These are phyloP conservation scores for Pythium pyrilobum DNA, from an alignment of 352 stramenopile species.

Conservation along the genomic window DNA sequence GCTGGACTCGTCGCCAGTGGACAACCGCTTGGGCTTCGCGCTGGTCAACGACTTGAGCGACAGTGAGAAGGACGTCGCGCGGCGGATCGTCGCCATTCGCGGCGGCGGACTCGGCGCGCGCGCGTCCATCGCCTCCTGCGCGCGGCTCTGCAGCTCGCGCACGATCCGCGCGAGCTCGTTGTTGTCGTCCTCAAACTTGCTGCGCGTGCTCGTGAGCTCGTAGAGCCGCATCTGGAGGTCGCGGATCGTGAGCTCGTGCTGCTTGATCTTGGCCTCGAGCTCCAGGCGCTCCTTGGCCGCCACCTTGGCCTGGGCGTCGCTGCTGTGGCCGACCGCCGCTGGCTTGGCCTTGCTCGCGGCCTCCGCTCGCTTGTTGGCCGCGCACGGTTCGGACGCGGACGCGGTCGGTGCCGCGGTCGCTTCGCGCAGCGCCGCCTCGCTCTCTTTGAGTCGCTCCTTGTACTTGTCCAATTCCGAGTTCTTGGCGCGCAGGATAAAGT, in stretches of 20 bases:
- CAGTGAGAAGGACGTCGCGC: conserved; percentile 34
- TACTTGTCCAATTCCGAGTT: conserved; percentile 41
- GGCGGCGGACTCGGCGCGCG: neutral
- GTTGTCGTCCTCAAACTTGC: conserved; percentile 53
- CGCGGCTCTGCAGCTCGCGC: conserved; percentile 40
- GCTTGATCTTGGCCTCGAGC: conserved; percentile 32
- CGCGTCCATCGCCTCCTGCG: conserved; percentile 19
- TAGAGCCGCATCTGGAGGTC: conserved; percentile 22
- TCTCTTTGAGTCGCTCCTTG: conserved; percentile 46
- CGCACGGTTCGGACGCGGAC: conserved; percentile 19
- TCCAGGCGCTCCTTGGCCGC: conserved; percentile 30
- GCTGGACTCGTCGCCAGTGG: neutral
- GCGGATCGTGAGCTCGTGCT: conserved; percentile 28
- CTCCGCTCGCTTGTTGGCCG: conserved; percentile 17
- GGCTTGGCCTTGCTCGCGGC: conserved; percentile 7
- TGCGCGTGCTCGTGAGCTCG: conserved; percentile 18
- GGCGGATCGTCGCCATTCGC: conserved; percentile 10
- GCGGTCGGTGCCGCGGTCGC: conserved; percentile 23
- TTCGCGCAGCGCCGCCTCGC: conserved; percentile 30
- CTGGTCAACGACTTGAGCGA: conserved; percentile 14
- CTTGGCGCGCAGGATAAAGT: conserved; percentile 47
- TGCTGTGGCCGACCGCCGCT: neutral
- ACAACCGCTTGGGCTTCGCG: neutral
- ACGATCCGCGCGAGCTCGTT: conserved; percentile 41
- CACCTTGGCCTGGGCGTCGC: conserved; percentile 17